phyloP scores from a whole-genome alignment of 2,329 filamentous ascomycete genomes.

The Cladophialophora chaetospira region DNA sequence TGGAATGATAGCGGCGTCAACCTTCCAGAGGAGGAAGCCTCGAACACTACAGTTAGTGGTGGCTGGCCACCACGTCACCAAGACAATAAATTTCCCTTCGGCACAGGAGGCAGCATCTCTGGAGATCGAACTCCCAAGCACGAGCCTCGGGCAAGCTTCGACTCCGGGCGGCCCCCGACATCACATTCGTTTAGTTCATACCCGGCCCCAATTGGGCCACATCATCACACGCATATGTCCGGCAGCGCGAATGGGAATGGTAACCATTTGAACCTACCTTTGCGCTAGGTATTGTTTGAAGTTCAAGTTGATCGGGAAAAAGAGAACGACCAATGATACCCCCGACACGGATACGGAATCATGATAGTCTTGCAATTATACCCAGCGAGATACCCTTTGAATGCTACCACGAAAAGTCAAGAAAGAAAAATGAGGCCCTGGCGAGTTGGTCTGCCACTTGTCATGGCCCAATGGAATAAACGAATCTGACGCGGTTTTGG shows the following conservation, averaged over 20 bases:
- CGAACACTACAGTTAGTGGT: conserved; percentile 61
- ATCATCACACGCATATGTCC: conserved; percentile 41
- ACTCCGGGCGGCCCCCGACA: conserved; percentile 89
- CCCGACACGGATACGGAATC: conserved; percentile 30
- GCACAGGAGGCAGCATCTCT: conserved; percentile 51
- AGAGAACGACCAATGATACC: conserved; percentile 32
- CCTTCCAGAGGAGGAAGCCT: conserved; percentile 78
- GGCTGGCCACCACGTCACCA: conserved; percentile 54
- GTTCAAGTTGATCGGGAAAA: conserved; percentile 27
- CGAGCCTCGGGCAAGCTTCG: conserved; percentile 78
- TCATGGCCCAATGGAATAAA: conserved; percentile 12
- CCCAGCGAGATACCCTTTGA: conserved; percentile 35
- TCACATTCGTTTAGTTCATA: conserved; percentile 97
- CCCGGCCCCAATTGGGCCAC: conserved; percentile 84
- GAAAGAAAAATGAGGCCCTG: conserved; percentile 11
- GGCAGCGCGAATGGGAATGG: conserved; percentile 26
- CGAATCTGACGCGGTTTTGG: conserved; percentile 12
- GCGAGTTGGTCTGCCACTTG: conserved; percentile 16
- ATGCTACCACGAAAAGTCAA: conserved; percentile 28
- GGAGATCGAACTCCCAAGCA: conserved; percentile 85
- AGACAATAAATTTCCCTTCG: conserved; percentile 69
- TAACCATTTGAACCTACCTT: conserved; percentile 33
- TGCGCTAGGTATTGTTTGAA: conserved; percentile 31
- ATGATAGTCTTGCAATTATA: conserved; percentile 33
- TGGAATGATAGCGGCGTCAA: conserved; percentile 99